Conservation (phyloP, 2,329 filamentous ascomycete genomes). For the Cladosporium colombiae region DNA sequence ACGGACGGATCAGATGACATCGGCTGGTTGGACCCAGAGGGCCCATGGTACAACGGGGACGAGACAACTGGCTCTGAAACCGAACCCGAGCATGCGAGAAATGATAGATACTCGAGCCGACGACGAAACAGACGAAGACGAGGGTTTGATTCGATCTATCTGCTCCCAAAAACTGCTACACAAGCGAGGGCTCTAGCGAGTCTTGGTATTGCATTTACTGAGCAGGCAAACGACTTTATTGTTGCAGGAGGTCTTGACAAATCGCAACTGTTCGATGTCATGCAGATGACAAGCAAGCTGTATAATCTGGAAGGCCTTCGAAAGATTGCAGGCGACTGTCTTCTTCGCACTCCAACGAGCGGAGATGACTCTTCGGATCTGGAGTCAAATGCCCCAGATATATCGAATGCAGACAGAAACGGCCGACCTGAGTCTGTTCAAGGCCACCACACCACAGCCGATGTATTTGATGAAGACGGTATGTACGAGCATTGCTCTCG, state of each 20-base stretch:
- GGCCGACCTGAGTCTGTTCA: too few species aligned
- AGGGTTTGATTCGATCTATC: not conserved
- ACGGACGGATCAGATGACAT: not conserved
- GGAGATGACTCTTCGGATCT: not conserved
- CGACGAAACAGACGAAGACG: not conserved
- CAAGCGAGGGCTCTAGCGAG: not conserved
- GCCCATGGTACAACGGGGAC: not conserved
- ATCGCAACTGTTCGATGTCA: not conserved
- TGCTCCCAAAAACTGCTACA: not conserved
- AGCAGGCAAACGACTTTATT: not conserved
- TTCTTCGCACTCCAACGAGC: not conserved
- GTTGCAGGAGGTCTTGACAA: not conserved
- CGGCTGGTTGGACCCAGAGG: too few species aligned
- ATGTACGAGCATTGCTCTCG: not conserved
- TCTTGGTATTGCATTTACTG: not conserved
- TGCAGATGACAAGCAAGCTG: not conserved
- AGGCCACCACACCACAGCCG: not conserved
- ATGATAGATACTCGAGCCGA: not conserved
- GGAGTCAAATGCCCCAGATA: not conserved
- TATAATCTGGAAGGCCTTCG: not conserved
- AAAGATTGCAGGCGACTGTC: not conserved
- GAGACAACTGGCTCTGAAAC: not conserved
- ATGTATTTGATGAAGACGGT: not conserved
- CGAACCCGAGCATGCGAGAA: not conserved
- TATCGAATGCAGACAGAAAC: not conserved